Conservation (phyloP, 2,329 filamentous ascomycete genomes). For the Aspergillus calidoustus region DNA sequence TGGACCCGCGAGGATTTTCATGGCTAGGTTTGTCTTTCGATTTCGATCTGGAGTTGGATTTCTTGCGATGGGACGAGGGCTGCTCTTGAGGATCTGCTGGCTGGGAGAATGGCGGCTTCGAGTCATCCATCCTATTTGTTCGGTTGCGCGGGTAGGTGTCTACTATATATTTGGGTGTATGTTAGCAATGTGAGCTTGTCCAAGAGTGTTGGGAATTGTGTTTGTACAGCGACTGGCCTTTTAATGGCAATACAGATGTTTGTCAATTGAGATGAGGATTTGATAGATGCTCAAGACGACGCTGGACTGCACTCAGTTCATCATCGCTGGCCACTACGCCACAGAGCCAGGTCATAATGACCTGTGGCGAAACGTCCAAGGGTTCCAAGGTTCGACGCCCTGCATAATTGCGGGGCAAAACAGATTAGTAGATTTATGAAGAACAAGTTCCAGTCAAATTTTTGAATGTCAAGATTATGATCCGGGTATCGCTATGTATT, state of each 20-base stretch:
- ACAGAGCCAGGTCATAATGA: neutral
- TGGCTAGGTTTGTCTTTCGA: neutral
- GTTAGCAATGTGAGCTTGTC: neutral
- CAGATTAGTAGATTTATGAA: neutral
- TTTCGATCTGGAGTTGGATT: neutral
- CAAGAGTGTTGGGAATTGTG: neutral
- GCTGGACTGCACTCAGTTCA: neutral
- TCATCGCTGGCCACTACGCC: neutral
- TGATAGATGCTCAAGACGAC: neutral
- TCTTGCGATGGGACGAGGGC: neutral
- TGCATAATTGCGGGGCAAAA: neutral
- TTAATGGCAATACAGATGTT: neutral
- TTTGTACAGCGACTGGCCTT: neutral
- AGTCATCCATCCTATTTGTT: neutral
- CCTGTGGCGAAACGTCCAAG: neutral
- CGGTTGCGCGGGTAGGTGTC: neutral
- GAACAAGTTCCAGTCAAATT: neutral
- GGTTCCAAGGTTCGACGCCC: too few relatives aligned
- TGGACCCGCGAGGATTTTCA: neutral
- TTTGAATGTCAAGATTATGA: neutral
- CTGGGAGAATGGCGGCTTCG: too few relatives aligned
- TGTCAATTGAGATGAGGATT: neutral
- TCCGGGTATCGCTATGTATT: conserved; percentile 43
- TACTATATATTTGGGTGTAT: neutral
- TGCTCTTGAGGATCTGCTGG: neutral